phyloP scores from a whole-genome alignment of 1,284 basidiomycete genomes.

The Heliocybe sulcata region DNA sequence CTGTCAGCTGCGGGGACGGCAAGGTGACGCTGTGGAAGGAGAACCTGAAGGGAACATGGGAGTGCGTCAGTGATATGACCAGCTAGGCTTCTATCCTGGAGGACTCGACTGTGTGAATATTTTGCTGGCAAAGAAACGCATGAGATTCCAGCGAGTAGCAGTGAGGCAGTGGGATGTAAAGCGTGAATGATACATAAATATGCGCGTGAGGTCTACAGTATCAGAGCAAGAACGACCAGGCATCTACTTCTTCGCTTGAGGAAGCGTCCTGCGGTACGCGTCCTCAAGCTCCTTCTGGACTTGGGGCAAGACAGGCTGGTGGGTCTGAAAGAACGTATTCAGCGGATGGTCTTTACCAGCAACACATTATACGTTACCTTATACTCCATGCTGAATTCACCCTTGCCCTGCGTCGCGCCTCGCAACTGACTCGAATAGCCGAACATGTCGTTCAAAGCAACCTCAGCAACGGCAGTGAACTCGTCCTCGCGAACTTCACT shows the following conservation, averaged over 20 bases:
- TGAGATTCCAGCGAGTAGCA: background rate
- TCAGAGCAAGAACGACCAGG: background rate
- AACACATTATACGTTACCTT: constrained; percentile 44
- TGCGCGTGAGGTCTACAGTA: background rate
- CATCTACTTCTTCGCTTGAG: constrained; percentile 48
- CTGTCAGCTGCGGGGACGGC: constrained; percentile 96
- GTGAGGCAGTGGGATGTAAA: background rate
- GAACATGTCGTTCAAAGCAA: constrained; percentile 98
- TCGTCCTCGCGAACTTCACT: constrained; percentile 97
- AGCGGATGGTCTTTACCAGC: constrained; percentile 7
- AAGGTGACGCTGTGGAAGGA: constrained; percentile 99
- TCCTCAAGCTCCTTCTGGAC: constrained; percentile 79
- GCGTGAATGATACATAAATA: background rate
- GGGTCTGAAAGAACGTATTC: constrained; percentile 35
- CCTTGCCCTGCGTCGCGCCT: constrained; percentile 94
- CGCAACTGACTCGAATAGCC: constrained; percentile 91
- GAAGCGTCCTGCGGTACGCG: constrained; percentile 40
- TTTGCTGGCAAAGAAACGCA: too few relatives aligned
- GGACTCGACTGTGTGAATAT: background rate
- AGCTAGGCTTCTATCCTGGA: constrained; percentile 38
- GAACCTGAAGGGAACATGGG: constrained; percentile 90
- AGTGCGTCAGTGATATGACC: constrained; percentile 91
- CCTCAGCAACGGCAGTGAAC: constrained; percentile 89
- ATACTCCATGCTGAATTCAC: constrained; percentile 96
- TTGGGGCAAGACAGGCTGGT: constrained; percentile 85